phyloP scores from a whole-genome alignment of 108 stramenopile genomes.

The Skeletonema tropicum region DNA sequence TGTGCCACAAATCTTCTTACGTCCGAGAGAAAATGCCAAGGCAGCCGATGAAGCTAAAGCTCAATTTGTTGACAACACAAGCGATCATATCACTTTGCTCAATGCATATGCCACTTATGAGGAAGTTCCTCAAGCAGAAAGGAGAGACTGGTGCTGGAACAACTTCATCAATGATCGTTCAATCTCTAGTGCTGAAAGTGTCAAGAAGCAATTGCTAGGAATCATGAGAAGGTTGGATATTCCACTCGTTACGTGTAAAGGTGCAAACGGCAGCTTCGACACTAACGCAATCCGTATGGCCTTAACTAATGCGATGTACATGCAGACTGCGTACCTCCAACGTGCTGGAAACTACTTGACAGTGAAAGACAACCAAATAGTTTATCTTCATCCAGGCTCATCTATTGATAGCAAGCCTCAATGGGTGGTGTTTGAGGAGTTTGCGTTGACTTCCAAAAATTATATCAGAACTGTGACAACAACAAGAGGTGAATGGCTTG shows the following conservation, averaged over 20 bases:
- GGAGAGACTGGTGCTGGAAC: constrained; percentile 98
- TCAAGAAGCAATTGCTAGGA: constrained; percentile 88
- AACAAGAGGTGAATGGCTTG: constrained; percentile 94
- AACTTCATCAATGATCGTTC: constrained; percentile 97
- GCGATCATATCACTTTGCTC: constrained; percentile 97
- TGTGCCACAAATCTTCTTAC: constrained; percentile 95
- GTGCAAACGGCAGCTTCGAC: constrained; percentile 79
- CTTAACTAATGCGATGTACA: constrained; percentile 92
- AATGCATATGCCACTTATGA: constrained; percentile 96
- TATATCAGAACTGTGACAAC: constrained; percentile 97
- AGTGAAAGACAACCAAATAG: constrained; percentile 98
- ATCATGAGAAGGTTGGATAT: constrained; percentile 92
- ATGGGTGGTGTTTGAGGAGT: constrained; percentile 98
- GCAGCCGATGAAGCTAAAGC: constrained; percentile 98
- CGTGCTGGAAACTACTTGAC: constrained; percentile 95
- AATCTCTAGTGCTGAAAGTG: constrained; percentile 90
- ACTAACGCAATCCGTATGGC: constrained; percentile 91
- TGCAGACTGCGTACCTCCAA: constrained; percentile 96
- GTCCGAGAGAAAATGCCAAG: constrained; percentile 95
- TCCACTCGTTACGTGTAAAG: constrained; percentile 82
- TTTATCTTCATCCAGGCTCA: constrained; percentile 94
- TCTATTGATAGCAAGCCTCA: constrained; percentile 91
- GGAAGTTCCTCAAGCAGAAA: constrained; percentile 72
- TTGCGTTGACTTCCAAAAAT: constrained; percentile 97
- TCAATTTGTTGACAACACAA: constrained; percentile 94